Evolutionary conservation across 257 asterid species (phyloP).

Genomic region (Phtheirospermum japonicum): DNA sequence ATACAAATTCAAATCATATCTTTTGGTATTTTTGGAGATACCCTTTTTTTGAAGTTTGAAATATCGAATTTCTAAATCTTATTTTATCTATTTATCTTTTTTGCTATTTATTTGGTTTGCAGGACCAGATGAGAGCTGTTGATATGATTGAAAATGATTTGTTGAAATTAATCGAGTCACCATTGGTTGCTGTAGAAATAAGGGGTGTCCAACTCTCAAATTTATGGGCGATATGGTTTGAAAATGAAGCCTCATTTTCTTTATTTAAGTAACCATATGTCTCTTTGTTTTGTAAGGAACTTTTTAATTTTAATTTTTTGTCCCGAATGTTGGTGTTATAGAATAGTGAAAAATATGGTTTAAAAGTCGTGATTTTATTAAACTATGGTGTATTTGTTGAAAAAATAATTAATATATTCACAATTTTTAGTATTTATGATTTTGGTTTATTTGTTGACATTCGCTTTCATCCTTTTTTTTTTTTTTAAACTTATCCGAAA

Average conservation of each 20-base stretch:
- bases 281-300: background rate
- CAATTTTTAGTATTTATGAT: too few relatives aligned
- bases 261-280: background rate
- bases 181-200: slow-evolving; percentile 62
- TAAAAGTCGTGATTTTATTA: too few relatives aligned
- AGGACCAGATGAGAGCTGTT: slow-evolving; percentile 70
- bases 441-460: too few relatives aligned
- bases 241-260: slow-evolving; percentile 35
- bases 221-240: slow-evolving; percentile 66
- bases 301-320: too few relatives aligned
- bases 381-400: too few relatives aligned
- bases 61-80: background rate
- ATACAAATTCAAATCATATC: background rate
- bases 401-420: too few relatives aligned
- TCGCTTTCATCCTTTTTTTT: too few relatives aligned
- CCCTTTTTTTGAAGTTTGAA: background rate
- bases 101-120: slow-evolving; percentile 17
- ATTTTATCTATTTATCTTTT: background rate
- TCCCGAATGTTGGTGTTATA: too few relatives aligned
- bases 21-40: background rate
- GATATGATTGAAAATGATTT: slow-evolving; percentile 52
- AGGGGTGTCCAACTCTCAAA: slow-evolving; percentile 70
- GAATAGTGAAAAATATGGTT: too few relatives aligned
- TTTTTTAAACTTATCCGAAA: too few relatives aligned
- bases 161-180: slow-evolving; percentile 43